phyloP scores from a whole-genome alignment of 2,329 filamentous ascomycete species.

The Diaporthe nobilis region DNA sequence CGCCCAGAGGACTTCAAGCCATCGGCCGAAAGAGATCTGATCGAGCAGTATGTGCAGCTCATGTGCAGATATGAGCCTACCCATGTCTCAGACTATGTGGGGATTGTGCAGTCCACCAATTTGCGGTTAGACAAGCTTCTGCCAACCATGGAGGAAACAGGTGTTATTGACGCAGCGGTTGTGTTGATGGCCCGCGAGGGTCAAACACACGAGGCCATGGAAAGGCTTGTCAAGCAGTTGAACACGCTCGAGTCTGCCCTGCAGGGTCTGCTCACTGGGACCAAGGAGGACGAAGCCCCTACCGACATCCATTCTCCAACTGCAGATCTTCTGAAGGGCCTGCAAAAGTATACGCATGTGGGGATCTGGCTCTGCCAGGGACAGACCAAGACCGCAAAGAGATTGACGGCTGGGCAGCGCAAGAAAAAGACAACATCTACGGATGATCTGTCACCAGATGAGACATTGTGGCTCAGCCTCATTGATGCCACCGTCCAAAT shows the following conservation, averaged over 20 bases:
- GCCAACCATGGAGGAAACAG: constrained; percentile 89
- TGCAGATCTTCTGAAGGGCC: constrained; percentile 79
- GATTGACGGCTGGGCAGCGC: constrained; percentile 62
- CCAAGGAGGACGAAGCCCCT: constrained; percentile 68
- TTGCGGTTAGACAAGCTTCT: constrained; percentile 84
- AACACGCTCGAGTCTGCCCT: constrained; percentile 84
- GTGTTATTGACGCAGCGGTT: constrained; percentile 93
- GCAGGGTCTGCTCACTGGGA: constrained; percentile 77
- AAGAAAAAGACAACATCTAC: constrained; percentile 61
- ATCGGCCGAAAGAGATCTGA: constrained; percentile 70
- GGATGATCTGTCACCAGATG: constrained; percentile 65
- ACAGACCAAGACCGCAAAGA: constrained; percentile 76
- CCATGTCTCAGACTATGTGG: constrained; percentile 89
- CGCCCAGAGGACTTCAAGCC: constrained; percentile 51
- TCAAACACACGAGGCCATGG: constrained; percentile 85
- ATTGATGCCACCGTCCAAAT: constrained; percentile 74
- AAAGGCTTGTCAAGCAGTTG: constrained; percentile 85
- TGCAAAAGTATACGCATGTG: constrained; percentile 92
- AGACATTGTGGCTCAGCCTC: constrained; percentile 72
- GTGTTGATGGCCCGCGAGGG: constrained; percentile 92
- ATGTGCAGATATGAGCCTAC: constrained; percentile 89
- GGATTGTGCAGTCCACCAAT: constrained; percentile 81
- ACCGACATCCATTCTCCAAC: constrained; percentile 73
- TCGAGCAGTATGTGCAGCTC: constrained; percentile 88
- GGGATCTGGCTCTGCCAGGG: constrained; percentile 96